Conservation (phyloP, 2,329 filamentous ascomycete species). For the Hortaea sp. region DNA sequence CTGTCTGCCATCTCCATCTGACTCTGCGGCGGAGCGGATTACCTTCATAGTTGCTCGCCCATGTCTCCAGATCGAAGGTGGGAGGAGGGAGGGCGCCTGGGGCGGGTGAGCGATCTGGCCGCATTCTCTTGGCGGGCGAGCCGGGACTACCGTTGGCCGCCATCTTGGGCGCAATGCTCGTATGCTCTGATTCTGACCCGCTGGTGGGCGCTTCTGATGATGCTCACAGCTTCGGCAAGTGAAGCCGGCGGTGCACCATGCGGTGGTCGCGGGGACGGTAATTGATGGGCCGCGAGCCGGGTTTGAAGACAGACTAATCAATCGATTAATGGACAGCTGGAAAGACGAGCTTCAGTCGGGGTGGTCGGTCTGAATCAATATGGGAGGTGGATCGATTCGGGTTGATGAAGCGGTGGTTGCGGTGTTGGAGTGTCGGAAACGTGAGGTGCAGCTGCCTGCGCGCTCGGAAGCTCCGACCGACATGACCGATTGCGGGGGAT, state of each 20-base stretch:
- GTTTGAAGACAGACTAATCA: too few relatives aligned
- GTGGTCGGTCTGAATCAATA: too few relatives aligned
- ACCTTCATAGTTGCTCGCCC: slow-evolving; percentile 85
- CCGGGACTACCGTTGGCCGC: slow-evolving; percentile 1
- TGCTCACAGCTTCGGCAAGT: background rate
- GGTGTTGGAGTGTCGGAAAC: too few relatives aligned
- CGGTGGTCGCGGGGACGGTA: background rate
- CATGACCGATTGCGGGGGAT: too few relatives aligned
- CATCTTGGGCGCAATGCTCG: background rate
- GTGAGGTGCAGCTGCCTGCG: too few relatives aligned
- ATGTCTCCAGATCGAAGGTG: slow-evolving; percentile 84
- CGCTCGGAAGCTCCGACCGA: too few relatives aligned
- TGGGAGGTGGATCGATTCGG: too few relatives aligned
- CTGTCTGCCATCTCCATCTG: background rate
- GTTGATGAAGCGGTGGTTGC: too few relatives aligned
- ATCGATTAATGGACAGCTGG: too few relatives aligned
- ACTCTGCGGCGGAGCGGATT: slow-evolving; percentile 6
- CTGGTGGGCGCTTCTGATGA: too few relatives aligned
- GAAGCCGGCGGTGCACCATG: background rate
- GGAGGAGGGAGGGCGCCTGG: slow-evolving; percentile 43
- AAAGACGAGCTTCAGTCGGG: too few relatives aligned
- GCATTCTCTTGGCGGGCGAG: slow-evolving; percentile 2
- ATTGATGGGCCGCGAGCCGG: background rate
- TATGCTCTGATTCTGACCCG: too few relatives aligned
- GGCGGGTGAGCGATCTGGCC: background rate